Percentiles rank a stretch among this genome's conserved stretches.
Conservation (phyloP, 1,284 basidiomycete genomes). For the Phellinidium pouzarii region DNA sequence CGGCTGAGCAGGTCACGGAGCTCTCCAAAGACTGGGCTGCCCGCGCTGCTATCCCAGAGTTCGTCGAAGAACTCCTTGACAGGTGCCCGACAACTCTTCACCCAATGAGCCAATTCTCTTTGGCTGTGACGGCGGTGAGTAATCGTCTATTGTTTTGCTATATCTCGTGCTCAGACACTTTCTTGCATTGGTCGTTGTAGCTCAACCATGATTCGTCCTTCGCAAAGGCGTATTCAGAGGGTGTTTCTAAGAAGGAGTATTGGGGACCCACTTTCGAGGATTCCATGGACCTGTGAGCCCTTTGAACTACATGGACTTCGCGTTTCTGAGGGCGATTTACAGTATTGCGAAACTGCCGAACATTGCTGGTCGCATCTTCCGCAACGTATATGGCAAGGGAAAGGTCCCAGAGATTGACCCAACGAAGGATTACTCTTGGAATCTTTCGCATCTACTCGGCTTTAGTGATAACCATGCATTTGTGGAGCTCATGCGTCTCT, state of each 20-base stretch:
- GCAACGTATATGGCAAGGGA: slow-evolving; percentile 88
- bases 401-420: slow-evolving; percentile 87
- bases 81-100: slow-evolving; percentile 90
- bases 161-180: background rate
- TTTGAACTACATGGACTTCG: background rate
- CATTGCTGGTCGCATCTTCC: slow-evolving; percentile 95
- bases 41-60: slow-evolving; percentile 81
- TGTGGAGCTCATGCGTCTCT: slow-evolving; percentile 92
- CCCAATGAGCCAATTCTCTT: slow-evolving; percentile 94
- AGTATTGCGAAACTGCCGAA: slow-evolving; percentile 96
- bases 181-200: slow-evolving; percentile 29
- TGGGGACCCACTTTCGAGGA: slow-evolving; percentile 97
- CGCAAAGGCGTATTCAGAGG: slow-evolving; percentile 90
- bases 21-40: slow-evolving; percentile 92
- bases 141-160: slow-evolving; percentile 14
- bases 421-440: slow-evolving; percentile 89
- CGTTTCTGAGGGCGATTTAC: slow-evolving; percentile 1
- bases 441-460: slow-evolving; percentile 88
- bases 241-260: slow-evolving; percentile 94
- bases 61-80: slow-evolving; percentile 91
- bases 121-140: slow-evolving; percentile 87
- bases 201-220: slow-evolving; percentile 97
- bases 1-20: slow-evolving; percentile 76
- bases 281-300: slow-evolving; percentile 83
- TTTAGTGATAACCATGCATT: slow-evolving; percentile 87